Evolutionary conservation across 768 basidiomycete genomes (phyloP), one percentile per base, ranked within the genome.

Genomic region (Harrya chromipes): DNA sequence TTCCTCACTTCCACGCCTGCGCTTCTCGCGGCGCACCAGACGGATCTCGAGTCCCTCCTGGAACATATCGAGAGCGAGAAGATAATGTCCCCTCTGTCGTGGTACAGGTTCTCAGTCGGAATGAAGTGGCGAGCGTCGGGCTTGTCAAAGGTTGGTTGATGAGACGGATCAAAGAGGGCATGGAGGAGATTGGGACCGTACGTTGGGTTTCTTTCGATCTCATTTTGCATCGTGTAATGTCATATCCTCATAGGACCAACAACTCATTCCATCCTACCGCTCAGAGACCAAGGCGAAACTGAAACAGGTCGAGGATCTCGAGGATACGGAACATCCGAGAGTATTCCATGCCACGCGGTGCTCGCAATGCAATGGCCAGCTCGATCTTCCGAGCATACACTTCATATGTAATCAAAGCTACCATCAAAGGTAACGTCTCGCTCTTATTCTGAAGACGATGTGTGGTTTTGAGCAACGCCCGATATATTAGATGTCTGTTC

Each of bases 341-440:
- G 87, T 97, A 19, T 97, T 97, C 75, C 94, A 97, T 63, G 90
- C 94, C 52, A 94, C 94, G 8, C 77, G 93, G 36, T 98, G 95
- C 67, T 86, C 95, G 21, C 79, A 85, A 4, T 98, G 97, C 66
- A 79, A 84, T 13, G 90, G 86, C 1, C 90, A 89, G 58, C 81
- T 98, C 52, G 94, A 97, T 65, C 80, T 97, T 10, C 95, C 97
- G 0, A 87, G 83, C 55, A 78, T 98, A 6, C 94, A 98, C 68
- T 98, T 97, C 63, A 97, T 98, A 94, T 99, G 95, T 69, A 84
- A 87, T 60, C 97, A 98, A 65, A 93, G 90, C 53, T 98, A 91
- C 72, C 97, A 99, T 65, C 92, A 95, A 64, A 78, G 94, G 91
- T 90, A 46, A 33, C 38, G 70, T 64, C 27, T 49, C 29, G 4